Conservation (phyloP, 306 rosid genomes). For the Quercus suber region DNA sequence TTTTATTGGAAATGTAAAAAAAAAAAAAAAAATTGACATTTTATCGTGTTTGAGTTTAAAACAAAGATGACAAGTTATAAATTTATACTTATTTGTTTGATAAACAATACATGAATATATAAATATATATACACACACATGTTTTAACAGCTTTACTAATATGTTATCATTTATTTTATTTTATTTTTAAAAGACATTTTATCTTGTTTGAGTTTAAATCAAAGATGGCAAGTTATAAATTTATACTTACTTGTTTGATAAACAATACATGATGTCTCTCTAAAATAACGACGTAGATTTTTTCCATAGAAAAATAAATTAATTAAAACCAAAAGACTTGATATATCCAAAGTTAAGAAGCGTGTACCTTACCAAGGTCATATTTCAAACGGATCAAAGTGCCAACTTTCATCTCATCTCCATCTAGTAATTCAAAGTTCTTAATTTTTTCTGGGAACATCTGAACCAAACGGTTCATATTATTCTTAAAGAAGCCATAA, state of each 20-base stretch:
- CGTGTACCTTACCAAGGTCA: slow-evolving; percentile 5
- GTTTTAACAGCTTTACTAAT: neutral
- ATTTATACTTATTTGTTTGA: neutral
- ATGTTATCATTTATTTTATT: neutral
- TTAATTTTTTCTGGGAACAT: slow-evolving; percentile 8
- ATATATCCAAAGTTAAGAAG: neutral
- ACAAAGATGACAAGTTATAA: neutral
- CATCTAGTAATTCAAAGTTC: slow-evolving; percentile 13
- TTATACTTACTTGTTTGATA: neutral
- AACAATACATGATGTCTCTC: too few species aligned
- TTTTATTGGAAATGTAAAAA: neutral
- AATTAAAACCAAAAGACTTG: neutral
- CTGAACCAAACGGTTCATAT: slow-evolving; percentile 13
- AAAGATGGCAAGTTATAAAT: neutral
- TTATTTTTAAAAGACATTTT: neutral
- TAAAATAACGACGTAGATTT: too few species aligned
- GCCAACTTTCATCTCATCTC: slow-evolving; percentile 2
- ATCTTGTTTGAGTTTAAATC: neutral
- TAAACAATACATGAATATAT: too few species aligned
- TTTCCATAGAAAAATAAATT: neutral
- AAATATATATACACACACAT: too few species aligned
- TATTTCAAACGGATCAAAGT: neutral
- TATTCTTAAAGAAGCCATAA: slow-evolving; percentile 19
- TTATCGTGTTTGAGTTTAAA: neutral
- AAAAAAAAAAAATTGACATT: neutral